Conservation (phyloP, 257 asterid genomes). For the Ilex aquifolium region DNA sequence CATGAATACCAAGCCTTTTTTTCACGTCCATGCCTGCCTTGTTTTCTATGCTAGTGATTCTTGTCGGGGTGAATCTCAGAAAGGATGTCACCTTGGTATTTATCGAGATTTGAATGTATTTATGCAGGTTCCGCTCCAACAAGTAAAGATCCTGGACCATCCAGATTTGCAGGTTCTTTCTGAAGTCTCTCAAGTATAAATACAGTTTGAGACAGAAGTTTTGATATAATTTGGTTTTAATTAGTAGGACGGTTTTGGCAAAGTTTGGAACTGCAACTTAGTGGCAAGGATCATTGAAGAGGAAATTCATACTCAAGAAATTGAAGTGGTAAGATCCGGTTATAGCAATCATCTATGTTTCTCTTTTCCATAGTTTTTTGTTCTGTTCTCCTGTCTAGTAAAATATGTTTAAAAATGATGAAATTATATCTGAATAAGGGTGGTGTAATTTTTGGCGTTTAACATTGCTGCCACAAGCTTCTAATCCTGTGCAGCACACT, state of each 20-base stretch:
- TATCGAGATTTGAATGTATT: slow-evolving; percentile 8
- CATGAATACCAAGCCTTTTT: not conserved
- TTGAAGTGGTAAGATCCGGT: not conserved
- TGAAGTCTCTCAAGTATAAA: slow-evolving; percentile 9
- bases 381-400: not conserved
- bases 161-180: slow-evolving; percentile 73
- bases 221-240: slow-evolving; percentile 7
- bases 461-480: not conserved
- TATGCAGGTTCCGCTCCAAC: slow-evolving; percentile 62
- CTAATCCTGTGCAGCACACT: not conserved
- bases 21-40: not conserved
- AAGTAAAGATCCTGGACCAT: slow-evolving; percentile 75
- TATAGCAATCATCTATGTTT: too few species aligned
- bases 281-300: not conserved
- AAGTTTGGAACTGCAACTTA: not conserved
- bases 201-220: not conserved
- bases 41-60: slow-evolving; percentile 2
- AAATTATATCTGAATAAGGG: not conserved
- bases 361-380: not conserved
- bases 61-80: slow-evolving; percentile 3
- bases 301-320: not conserved
- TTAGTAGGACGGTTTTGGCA: slow-evolving; percentile 72
- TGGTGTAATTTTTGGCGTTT: not conserved
- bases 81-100: not conserved
- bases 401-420: not conserved